These are phyloP conservation scores for Gliomastix tumulicola DNA, from an alignment of 2,329 filamentous ascomycete species.

Conservation along the genomic window DNA sequence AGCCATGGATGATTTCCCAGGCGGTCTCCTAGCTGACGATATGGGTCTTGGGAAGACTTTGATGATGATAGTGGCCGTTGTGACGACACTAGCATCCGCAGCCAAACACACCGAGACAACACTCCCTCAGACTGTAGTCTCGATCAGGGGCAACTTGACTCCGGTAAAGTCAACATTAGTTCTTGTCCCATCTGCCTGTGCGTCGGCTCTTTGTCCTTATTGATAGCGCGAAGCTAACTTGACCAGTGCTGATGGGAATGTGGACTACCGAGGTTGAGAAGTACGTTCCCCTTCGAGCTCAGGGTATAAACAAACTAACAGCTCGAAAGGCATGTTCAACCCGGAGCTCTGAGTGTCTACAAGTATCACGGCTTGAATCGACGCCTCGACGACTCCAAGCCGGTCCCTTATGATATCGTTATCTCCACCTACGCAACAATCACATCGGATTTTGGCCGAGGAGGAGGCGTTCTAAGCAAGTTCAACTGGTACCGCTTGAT, in stretches of 20 bases:
- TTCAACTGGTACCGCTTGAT: constrained; percentile 32
- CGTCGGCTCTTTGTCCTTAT: constrained; percentile 12
- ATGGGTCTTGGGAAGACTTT: neutral
- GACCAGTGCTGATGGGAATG: constrained; percentile 27
- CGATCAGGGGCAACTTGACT: no score
- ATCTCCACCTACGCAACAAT: constrained; percentile 41
- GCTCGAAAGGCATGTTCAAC: neutral
- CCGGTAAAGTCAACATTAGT: constrained; percentile 29
- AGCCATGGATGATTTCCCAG: neutral
- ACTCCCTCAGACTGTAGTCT: no score
- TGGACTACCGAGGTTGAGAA: constrained; percentile 29
- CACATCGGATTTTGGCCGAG: constrained; percentile 19
- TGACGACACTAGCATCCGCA: no score
- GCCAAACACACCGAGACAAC: no score
- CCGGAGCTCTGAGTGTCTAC: constrained; percentile 13
- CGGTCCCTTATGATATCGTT: constrained; percentile 30
- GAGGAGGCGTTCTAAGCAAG: constrained; percentile 16
- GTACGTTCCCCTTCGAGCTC: constrained; percentile 14
- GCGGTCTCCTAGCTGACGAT: neutral
- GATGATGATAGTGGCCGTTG: constrained; percentile 7
- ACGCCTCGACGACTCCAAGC: constrained; percentile 8
- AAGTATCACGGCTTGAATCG: constrained; percentile 27
- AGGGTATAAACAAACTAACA: neutral
- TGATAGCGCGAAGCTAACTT: no score
- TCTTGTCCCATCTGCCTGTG: constrained; percentile 32